Evolutionary conservation across 2,329 filamentous ascomycete species (phyloP).

Genomic region (Paraconiothyrium sp.): DNA sequence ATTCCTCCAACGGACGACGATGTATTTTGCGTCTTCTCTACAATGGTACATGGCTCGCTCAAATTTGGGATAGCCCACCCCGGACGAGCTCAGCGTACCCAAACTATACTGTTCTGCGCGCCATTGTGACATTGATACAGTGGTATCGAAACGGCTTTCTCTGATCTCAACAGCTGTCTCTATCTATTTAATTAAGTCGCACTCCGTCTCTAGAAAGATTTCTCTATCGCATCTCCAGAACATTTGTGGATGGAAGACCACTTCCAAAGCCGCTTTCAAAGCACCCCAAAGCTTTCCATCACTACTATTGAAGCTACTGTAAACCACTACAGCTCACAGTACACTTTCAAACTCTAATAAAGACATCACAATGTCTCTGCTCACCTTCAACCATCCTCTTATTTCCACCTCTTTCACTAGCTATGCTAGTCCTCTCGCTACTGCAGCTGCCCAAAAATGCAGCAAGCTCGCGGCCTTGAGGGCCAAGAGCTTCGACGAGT

Average conservation of each 20-base stretch:
- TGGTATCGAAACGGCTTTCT: not conserved
- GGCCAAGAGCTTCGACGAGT: not conserved
- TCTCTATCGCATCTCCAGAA: not conserved
- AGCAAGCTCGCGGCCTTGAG: not conserved
- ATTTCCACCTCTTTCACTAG: not conserved
- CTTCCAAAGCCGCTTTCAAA: not conserved
- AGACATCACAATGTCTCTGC: constrained; percentile 8
- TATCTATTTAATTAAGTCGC: not conserved
- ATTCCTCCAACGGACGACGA: not conserved
- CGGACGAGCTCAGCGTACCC: not conserved
- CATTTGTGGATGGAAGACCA: not conserved
- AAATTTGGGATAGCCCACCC: not conserved
- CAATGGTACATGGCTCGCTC: not conserved
- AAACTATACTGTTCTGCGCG: not conserved
- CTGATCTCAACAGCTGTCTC: not conserved
- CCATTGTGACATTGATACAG: not conserved
- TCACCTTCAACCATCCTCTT: constrained; percentile 2
- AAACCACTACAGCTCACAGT: not conserved
- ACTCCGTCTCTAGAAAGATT: not conserved
- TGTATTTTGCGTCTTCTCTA: not conserved
- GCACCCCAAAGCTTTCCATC: not conserved
- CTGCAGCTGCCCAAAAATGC: not conserved
- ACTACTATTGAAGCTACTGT: not conserved
- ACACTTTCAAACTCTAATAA: not conserved
- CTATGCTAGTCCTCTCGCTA: not conserved